These are phyloP conservation scores for Ophiostoma novo-ulmi DNA, from an alignment of 2,329 filamentous ascomycete genomes.

Conservation along the genomic window DNA sequence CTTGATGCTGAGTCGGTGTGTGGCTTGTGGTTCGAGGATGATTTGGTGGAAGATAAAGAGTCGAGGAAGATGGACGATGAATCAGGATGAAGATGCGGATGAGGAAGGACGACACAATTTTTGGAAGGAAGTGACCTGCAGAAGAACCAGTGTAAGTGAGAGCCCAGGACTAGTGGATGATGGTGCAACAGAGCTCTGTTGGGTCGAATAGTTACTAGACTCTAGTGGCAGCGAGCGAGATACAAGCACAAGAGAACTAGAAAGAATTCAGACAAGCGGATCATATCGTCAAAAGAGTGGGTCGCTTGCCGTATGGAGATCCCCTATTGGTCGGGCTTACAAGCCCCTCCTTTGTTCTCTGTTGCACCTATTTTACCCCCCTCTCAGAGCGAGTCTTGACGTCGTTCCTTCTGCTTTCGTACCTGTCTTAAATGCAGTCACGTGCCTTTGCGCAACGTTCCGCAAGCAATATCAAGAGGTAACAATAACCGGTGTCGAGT, in stretches of 20 bases:
- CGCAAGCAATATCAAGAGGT: background rate
- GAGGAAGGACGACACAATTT: background rate
- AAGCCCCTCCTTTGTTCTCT: slow-evolving; percentile 15
- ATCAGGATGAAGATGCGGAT: background rate
- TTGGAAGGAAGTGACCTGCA: slow-evolving; percentile 12
- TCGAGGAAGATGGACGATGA: background rate
- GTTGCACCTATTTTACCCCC: slow-evolving; percentile 8
- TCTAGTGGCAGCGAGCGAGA: background rate
- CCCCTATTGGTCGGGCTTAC: background rate
- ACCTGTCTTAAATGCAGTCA: background rate
- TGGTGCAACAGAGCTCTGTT: background rate
- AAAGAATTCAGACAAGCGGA: background rate
- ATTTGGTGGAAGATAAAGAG: background rate
- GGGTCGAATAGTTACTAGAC: background rate
- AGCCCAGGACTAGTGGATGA: background rate
- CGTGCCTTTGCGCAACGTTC: background rate
- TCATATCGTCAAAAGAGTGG: background rate
- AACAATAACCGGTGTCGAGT: background rate
- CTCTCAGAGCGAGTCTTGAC: slow-evolving; percentile 5
- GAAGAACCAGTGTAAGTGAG: slow-evolving; percentile 9
- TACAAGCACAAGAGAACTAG: background rate
- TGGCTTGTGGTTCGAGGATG: background rate
- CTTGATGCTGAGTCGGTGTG: background rate
- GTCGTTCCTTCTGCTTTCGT: slow-evolving; percentile 12
- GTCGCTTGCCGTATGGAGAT: background rate